Evolutionary conservation across 2,329 filamentous ascomycete species (phyloP).

Genomic region (Hypoxylon sp.): DNA sequence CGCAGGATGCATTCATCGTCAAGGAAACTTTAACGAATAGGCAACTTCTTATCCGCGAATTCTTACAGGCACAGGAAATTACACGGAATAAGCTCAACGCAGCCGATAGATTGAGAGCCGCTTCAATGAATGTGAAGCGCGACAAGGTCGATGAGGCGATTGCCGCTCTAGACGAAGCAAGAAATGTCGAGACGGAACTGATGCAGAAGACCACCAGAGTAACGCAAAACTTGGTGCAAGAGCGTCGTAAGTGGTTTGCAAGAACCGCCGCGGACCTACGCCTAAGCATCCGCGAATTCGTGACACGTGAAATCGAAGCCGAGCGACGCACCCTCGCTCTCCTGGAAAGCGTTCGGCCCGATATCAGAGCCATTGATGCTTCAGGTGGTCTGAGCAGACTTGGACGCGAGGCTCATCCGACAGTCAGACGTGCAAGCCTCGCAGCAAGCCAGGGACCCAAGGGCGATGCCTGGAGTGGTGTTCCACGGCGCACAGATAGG

Average conservation of each 20-base stretch:
- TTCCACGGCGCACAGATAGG: slow-evolving; percentile 85
- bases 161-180: slow-evolving; percentile 87
- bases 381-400: slow-evolving; percentile 91
- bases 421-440: slow-evolving; percentile 79
- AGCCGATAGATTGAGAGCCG: slow-evolving; percentile 89
- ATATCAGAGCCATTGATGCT: slow-evolving; percentile 92
- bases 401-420: slow-evolving; percentile 88
- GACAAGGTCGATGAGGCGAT: slow-evolving; percentile 99
- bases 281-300: slow-evolving; percentile 89
- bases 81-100: slow-evolving; percentile 87
- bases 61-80: slow-evolving; percentile 89
- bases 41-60: slow-evolving; percentile 94
- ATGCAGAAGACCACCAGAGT: slow-evolving; percentile 89
- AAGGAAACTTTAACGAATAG: slow-evolving; percentile 98
- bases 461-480: slow-evolving; percentile 98
- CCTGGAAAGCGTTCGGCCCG: slow-evolving; percentile 92
- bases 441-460: slow-evolving; percentile 94
- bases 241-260: slow-evolving; percentile 92
- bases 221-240: slow-evolving; percentile 87
- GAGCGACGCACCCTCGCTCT: slow-evolving; percentile 92
- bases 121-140: slow-evolving; percentile 81
- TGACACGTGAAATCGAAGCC: slow-evolving; percentile 93
- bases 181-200: slow-evolving; percentile 84
- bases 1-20: slow-evolving; percentile 95
- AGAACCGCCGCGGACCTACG: slow-evolving; percentile 89